These are phyloP conservation scores for Pythium volutum DNA, from an alignment of 352 stramenopile genomes.

Conservation along the genomic window DNA sequence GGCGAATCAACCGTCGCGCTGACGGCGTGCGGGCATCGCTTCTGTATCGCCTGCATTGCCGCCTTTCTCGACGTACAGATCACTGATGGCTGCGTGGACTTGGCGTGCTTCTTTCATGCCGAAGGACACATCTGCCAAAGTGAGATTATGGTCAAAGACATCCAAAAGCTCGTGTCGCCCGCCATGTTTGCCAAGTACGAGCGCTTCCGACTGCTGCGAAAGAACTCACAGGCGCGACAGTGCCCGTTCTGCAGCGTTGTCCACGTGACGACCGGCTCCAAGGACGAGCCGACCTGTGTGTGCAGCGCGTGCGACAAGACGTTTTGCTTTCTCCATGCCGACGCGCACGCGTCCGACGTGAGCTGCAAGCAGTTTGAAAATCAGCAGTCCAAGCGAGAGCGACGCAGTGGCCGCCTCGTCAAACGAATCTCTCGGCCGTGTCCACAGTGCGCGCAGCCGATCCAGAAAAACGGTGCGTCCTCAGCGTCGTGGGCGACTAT, in stretches of 20 bases:
- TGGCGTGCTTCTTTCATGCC: conserved; percentile 44
- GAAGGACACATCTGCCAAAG: conserved; percentile 1
- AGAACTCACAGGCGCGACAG: conserved; percentile 53
- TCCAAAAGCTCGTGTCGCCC: conserved; percentile 37
- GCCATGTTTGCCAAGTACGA: conserved; percentile 67
- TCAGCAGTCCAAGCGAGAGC: conserved; percentile 26
- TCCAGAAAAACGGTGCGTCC: conserved; percentile 43
- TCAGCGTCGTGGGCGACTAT: not conserved
- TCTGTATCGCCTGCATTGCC: conserved; percentile 19
- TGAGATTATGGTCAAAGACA: conserved; percentile 40
- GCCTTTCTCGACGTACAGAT: conserved; percentile 22
- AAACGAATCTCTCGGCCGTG: conserved; percentile 43
- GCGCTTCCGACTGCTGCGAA: conserved; percentile 84
- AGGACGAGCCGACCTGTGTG: conserved; percentile 37
- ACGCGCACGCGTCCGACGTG: conserved; percentile 34
- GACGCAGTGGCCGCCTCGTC: conserved; percentile 33
- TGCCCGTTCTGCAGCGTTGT: conserved; percentile 54
- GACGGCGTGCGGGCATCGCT: conserved; percentile 18
- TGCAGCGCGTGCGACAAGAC: conserved; percentile 34
- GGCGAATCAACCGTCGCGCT: not conserved
- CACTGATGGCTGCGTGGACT: conserved; percentile 41
- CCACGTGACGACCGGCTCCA: conserved; percentile 42
- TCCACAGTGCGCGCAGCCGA: conserved; percentile 40
- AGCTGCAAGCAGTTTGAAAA: conserved; percentile 40
- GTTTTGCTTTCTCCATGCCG: conserved; percentile 60